Base-by-base conservation (phyloP, 1,139 yeast genomes). In the Scheffersomyces quercinus region DNA sequence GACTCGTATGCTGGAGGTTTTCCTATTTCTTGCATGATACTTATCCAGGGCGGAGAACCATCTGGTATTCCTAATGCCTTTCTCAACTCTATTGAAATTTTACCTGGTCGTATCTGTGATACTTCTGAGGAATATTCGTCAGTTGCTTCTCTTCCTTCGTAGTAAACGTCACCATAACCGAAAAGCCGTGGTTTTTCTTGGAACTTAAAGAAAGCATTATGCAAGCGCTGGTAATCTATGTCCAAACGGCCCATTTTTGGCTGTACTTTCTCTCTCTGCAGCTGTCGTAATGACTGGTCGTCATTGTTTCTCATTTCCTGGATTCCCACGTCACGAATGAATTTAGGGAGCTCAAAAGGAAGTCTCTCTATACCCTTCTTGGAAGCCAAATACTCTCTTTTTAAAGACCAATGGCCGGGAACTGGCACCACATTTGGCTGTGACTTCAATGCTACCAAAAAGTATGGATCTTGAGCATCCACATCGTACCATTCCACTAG, bases 221-320 rank as follows among this genome's bases (percentile, higher is more conserved):
- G 83, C 26, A 93, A 65, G 52, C 84, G 86, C 49, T 80, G 85
- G 60, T 87, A 91, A 62, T 93, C 98, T 30, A 93, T 79, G 63
- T 93, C 99, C 26, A 93, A 66, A 45, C 83, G 75, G 1, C 96
- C 96, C 81, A 89, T 73, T 60, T 88, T 89, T 0, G 97, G 97
- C 60, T 89, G 97, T 0, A 91, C 95, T 42, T 87, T 75, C 45
- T 88, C 95, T 49, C 98, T 73, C 61, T 85, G 86, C 58, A 79
- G 79, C 55, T 89, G 95, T 56, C 87, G 82, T 51, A 89, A 60
- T 2, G 86, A 77, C 44, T 50, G 57, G 7, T 73, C 71, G 15
- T 78, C 85, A 0, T 77, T 68, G 48, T 83, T 82, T 59, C 98
- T 77, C 96, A 91, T 88, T 46, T 87, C 91, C 54, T 83, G 81